phyloP scores from a whole-genome alignment of 345 rosid genomes.

The Salix caprea region DNA sequence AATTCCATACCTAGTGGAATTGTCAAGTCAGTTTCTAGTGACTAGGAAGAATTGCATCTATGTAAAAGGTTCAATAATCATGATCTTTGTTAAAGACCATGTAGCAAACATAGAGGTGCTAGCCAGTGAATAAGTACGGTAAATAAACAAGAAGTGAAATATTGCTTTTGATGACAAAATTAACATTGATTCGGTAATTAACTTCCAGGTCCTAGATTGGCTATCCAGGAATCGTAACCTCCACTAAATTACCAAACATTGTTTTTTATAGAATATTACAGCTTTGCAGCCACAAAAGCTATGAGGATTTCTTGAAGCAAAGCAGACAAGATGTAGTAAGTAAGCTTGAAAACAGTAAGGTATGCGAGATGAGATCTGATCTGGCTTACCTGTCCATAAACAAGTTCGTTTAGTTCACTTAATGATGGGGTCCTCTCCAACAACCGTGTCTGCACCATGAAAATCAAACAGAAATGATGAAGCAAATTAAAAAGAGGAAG shows the following conservation, averaged over 20 bases:
- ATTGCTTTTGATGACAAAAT: not conserved
- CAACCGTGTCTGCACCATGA: constrained; percentile 56
- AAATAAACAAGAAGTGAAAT: not conserved
- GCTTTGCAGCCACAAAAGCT: not conserved
- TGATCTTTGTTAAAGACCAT: not conserved
- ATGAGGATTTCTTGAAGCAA: not conserved
- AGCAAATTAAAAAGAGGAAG: constrained; percentile 6
- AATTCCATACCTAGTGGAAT: not conserved
- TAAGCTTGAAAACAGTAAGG: not conserved
- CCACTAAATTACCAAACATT: not conserved
- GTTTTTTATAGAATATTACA: no score
- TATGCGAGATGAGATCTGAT: not conserved
- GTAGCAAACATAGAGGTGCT: not conserved
- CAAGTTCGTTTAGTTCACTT: constrained; percentile 87
- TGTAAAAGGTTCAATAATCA: not conserved
- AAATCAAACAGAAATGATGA: constrained; percentile 14
- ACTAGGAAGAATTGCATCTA: not conserved
- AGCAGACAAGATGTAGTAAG: not conserved
- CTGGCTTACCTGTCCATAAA: constrained; percentile 83
- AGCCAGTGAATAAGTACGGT: not conserved
- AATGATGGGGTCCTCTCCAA: constrained; percentile 90
- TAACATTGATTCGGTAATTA: not conserved
- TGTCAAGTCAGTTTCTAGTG: not conserved
- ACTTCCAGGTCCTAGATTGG: no score
- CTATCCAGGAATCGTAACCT: not conserved